phyloP scores from a whole-genome alignment of 106 monocot genomes.

The Xerophyta viscosa region DNA sequence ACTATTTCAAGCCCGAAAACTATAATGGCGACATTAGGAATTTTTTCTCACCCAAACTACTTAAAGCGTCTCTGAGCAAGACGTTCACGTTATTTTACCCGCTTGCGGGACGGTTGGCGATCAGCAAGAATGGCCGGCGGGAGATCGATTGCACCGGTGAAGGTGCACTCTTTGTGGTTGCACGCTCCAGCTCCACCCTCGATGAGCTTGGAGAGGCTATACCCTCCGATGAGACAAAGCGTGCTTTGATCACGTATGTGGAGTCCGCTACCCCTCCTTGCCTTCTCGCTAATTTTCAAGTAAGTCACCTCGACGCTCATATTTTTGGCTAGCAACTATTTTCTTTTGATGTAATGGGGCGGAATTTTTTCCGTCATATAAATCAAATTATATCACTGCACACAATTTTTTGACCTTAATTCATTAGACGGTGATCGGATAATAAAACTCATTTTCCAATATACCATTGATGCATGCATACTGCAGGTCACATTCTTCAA shows the following conservation, averaged over 20 bases:
- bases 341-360: too few relatives aligned
- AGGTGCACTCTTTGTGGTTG: slow-evolving; percentile 48
- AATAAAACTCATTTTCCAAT: too few relatives aligned
- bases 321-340: too few relatives aligned
- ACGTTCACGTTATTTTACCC: neutral
- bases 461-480: too few relatives aligned
- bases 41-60: neutral
- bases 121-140: neutral
- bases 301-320: too few relatives aligned
- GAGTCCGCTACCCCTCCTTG: slow-evolving; percentile 3
- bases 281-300: slow-evolving; percentile 5
- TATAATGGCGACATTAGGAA: too few relatives aligned
- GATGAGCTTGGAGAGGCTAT: slow-evolving; percentile 41
- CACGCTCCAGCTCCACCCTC: slow-evolving; percentile 11
- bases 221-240: slow-evolving; percentile 24
- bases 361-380: too few relatives aligned
- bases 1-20: too few relatives aligned
- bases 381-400: too few relatives aligned
- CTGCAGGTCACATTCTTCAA: slow-evolving; percentile 32
- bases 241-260: slow-evolving; percentile 11
- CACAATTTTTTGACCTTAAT: too few relatives aligned
- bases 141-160: slow-evolving; percentile 51
- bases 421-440: too few relatives aligned
- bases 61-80: neutral
- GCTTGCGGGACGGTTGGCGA: neutral